phyloP scores from a whole-genome alignment of 2,329 filamentous ascomycete genomes.

The Epichloe sibirici region DNA sequence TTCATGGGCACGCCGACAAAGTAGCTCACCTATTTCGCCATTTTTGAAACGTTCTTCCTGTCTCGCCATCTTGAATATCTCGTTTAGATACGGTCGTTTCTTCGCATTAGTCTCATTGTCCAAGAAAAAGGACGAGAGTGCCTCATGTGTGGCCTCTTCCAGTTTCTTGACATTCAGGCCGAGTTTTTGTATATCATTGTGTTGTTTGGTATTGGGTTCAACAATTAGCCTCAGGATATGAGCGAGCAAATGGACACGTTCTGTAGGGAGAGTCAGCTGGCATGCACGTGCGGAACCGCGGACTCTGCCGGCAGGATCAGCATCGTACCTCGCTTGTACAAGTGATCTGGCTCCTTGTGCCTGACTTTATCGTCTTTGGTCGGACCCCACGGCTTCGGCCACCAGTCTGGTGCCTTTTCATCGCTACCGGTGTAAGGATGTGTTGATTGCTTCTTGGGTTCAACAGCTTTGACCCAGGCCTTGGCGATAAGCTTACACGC shows the following conservation, averaged over 20 bases:
- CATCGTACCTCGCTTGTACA: constrained; percentile 50
- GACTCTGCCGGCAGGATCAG: not conserved
- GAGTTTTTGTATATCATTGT: constrained; percentile 39
- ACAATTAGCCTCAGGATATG: constrained; percentile 49
- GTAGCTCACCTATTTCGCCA: constrained; percentile 41
- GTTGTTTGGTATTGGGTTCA: constrained; percentile 36
- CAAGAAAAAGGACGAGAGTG: constrained; percentile 44
- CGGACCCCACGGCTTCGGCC: constrained; percentile 44
- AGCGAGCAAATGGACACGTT: constrained; percentile 44
- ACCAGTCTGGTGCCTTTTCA: constrained; percentile 53
- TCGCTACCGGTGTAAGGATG: constrained; percentile 60
- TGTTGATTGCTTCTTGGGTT: constrained; percentile 65
- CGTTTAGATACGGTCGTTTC: constrained; percentile 44
- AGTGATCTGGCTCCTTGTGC: constrained; percentile 63
- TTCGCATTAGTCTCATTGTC: constrained; percentile 43
- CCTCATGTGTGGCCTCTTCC: constrained; percentile 46
- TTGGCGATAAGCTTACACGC: constrained; percentile 63
- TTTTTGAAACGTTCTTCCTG: constrained; percentile 43
- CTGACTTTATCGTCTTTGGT: constrained; percentile 42
- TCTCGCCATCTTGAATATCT: constrained; percentile 49
- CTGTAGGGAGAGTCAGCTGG: constrained; percentile 21
- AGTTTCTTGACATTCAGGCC: constrained; percentile 42
- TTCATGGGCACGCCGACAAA: no score
- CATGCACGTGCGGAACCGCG: no score
- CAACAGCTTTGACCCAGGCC: constrained; percentile 62